These are phyloP conservation scores for Dictyostelium firmibasis DNA, from an alignment of 78 protist species.

Conservation along the genomic window DNA sequence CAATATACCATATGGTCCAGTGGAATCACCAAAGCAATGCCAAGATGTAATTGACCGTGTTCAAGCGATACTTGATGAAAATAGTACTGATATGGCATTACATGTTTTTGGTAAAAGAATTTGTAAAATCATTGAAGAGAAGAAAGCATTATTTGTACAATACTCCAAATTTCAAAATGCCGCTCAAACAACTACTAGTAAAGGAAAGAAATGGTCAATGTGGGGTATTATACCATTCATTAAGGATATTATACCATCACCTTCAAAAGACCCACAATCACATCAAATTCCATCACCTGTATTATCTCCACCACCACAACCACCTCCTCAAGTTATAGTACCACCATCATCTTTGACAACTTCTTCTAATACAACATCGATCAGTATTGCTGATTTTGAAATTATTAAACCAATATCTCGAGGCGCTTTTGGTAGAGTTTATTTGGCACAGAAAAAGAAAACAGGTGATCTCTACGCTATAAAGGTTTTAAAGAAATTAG, in stretches of 20 bases:
- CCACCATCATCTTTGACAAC: constrained; percentile 29
- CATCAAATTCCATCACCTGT: constrained; percentile 6
- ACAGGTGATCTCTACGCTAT: constrained; percentile 91
- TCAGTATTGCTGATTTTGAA: constrained; percentile 81
- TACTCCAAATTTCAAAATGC: constrained; percentile 35
- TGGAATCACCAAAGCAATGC: constrained; percentile 20
- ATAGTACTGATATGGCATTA: constrained; percentile 11
- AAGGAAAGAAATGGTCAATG: constrained; percentile 62
- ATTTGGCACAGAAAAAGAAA: constrained; percentile 87
- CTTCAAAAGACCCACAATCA: background rate
- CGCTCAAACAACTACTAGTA: background rate
- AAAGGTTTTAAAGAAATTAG: constrained; percentile 87
- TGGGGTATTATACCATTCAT: constrained; percentile 72
- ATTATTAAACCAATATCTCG: constrained; percentile 88
- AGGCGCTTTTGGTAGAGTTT: constrained; percentile 91
- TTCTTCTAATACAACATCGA: background rate
- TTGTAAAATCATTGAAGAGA: constrained; percentile 53
- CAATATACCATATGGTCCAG: constrained; percentile 16
- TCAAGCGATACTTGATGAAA: background rate
- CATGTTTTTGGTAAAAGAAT: constrained; percentile 56
- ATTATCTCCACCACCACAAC: background rate
- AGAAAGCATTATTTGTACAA: constrained; percentile 49
- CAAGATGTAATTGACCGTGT: constrained; percentile 14
- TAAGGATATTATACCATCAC: constrained; percentile 19
- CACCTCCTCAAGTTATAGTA: background rate